phyloP scores from a whole-genome alignment of 2,329 filamentous ascomycete species.

The Emergomyces africanus region DNA sequence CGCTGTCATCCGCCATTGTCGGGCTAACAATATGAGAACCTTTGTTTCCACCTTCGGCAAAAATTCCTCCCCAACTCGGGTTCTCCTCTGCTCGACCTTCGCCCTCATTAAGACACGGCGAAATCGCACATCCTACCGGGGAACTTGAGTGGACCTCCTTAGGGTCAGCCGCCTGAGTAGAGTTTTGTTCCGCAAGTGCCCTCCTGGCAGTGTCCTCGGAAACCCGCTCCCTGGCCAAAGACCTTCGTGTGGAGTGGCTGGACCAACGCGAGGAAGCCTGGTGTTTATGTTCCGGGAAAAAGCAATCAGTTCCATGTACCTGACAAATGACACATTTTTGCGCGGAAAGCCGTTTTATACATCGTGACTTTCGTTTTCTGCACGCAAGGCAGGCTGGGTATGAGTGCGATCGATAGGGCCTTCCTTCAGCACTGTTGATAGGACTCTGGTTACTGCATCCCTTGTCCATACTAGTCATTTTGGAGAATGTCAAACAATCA shows the following conservation, averaged over 20 bases:
- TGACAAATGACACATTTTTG: constrained; percentile 39
- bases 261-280: not conserved
- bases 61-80: constrained; percentile 10
- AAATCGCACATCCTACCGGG: not conserved
- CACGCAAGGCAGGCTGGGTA: constrained; percentile 43
- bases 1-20: constrained; percentile 39
- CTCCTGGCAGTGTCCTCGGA: not conserved
- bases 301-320: constrained; percentile 38
- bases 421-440: constrained; percentile 7
- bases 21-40: constrained; percentile 42
- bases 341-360: constrained; percentile 34
- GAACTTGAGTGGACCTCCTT: not conserved
- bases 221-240: not conserved
- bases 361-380: constrained; percentile 41
- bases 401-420: constrained; percentile 44
- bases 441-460: not conserved
- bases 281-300: constrained; percentile 25
- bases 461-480: not conserved
- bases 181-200: not conserved
- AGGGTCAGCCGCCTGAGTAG: not conserved
- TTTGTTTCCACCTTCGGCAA: constrained; percentile 17
- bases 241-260: not conserved
- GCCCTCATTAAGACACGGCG: not conserved
- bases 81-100: not conserved
- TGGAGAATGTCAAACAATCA: not conserved